Evolutionary conservation across 2,329 filamentous ascomycete species (phyloP).

Genomic region (Phialophora expanda): DNA sequence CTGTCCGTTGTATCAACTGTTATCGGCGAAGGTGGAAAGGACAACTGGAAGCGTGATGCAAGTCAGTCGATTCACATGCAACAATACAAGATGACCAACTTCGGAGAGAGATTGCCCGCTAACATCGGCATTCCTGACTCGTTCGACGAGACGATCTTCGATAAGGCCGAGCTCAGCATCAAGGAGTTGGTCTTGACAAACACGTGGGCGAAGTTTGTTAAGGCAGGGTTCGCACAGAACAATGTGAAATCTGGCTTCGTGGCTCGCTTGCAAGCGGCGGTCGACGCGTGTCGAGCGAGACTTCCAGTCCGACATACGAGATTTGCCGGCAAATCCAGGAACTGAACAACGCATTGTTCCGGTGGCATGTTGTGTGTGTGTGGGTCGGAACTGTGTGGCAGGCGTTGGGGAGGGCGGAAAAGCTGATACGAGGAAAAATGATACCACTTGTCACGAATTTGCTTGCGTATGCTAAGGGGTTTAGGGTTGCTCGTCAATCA

Average conservation of each 20-base stretch:
- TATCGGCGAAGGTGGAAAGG: slow-evolving; percentile 23
- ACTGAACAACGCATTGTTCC: slow-evolving; percentile 12
- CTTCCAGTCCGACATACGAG: slow-evolving; percentile 19
- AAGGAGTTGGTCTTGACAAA: slow-evolving; percentile 72
- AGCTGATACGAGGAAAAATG: slow-evolving; percentile 9
- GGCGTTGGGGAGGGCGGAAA: slow-evolving; percentile 6
- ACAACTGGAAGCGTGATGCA: slow-evolving; percentile 16
- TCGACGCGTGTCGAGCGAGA: slow-evolving; percentile 23
- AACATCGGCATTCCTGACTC: slow-evolving; percentile 48
- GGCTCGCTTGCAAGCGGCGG: slow-evolving; percentile 19
- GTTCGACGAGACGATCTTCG: slow-evolving; percentile 63
- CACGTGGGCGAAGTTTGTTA: slow-evolving; percentile 62
- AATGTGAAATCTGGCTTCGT: slow-evolving; percentile 23
- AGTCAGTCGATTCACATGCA: slow-evolving; percentile 26
- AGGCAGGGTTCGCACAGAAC: slow-evolving; percentile 38
- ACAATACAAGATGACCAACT: slow-evolving; percentile 38
- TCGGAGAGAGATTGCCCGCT: slow-evolving; percentile 44
- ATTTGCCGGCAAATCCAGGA: slow-evolving; percentile 9
- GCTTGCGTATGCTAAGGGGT: slow-evolving; percentile 32
- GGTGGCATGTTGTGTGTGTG: background rate
- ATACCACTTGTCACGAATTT: slow-evolving; percentile 24
- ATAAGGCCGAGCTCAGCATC: slow-evolving; percentile 64
- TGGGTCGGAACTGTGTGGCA: slow-evolving; percentile 9
- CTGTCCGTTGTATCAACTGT: slow-evolving; percentile 33
- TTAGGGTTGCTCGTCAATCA: slow-evolving; percentile 28